Base-by-base conservation (phyloP, 495 filamentous ascomycete genomes). In the Parachaetomium inaequale region DNA sequence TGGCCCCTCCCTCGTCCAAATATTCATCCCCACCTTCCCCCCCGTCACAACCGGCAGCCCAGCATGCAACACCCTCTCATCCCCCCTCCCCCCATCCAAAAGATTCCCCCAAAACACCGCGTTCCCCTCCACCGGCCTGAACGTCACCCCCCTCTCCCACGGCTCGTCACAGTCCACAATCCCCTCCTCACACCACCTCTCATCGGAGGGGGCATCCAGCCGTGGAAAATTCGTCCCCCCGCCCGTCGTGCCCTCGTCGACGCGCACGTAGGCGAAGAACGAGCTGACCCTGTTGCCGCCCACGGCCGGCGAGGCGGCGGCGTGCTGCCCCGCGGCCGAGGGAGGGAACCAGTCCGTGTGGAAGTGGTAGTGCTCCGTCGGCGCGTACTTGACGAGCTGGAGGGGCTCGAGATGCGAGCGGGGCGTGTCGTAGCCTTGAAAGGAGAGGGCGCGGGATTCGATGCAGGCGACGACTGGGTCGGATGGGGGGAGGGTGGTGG, bases 21-120 rank as follows among this genome's bases (percentile, higher is more conserved):
- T 88, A 76, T 92, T 92, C 85, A 92, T 81, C n/a, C 88, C 89
- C 55, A 90, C 81, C 79, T 92, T 92, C 55, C 73, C 81, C 26
- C 89, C 89, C 59, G 74, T 76, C 42, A 77, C 81, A 7, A 91
- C 87, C 38, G 87, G 87, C 68, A 88, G 68, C 34, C 87, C 87
- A 7, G 87, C 87, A 78, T 92, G 89, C 73, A 88, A 80, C 36
- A 82, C 87, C 72, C 84, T 79, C 65, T 81, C 74, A 72, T 89
- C 86, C 29, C 87, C 87, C 7, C 69, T 75, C 47, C 88, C 87
- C 4, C 78, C 70, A 2, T 68, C 52, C 19, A 78, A 65, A 62
- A 92, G 68, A 75, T 92, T 92, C 76, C 84, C 82, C 88, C 89
- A 92, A 68, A 85, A 92, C 17, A 92, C 81, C 6, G 87, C 88